Conservation (phyloP, 1,139 yeast species). For the Sugiyamaella japonica region DNA sequence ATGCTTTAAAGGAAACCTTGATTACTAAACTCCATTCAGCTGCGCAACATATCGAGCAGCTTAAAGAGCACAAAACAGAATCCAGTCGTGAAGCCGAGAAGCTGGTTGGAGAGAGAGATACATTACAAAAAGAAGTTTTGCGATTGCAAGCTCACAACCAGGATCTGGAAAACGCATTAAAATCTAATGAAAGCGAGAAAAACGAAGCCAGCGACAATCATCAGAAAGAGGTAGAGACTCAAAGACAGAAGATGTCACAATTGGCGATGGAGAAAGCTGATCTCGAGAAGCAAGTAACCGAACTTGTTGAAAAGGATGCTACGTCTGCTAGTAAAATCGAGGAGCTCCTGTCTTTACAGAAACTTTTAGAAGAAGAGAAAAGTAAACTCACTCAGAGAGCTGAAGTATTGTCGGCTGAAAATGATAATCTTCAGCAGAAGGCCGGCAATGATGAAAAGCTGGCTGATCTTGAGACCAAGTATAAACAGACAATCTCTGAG, state of each 20-base stretch:
- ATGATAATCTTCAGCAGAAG: conserved; percentile 2
- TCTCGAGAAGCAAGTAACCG: conserved; percentile 33
- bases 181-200: conserved; percentile 4
- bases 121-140: background rate
- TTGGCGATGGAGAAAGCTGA: background rate
- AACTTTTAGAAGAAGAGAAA: background rate
- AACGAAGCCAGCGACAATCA: conserved; percentile 1
- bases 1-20: conserved; percentile 34
- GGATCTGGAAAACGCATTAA: conserved; percentile 2
- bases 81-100: conserved; percentile 4
- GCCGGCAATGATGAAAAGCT: background rate
- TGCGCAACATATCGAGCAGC: conserved; percentile 34
- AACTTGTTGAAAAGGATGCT: conserved; percentile 51
- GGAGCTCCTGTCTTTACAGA: background rate
- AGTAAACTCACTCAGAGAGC: conserved; percentile 5
- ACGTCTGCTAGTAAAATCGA: conserved; percentile 34
- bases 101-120: conserved; percentile 8
- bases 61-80: conserved; percentile 26
- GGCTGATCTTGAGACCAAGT: background rate
- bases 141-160: conserved; percentile 3
- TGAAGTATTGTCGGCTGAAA: conserved; percentile 13
- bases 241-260: background rate
- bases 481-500: conserved; percentile 7
- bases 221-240: background rate
- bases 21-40: conserved; percentile 38